Conservation (phyloP, 805 yeast species). For the Saturnispora zaruensis region DNA sequence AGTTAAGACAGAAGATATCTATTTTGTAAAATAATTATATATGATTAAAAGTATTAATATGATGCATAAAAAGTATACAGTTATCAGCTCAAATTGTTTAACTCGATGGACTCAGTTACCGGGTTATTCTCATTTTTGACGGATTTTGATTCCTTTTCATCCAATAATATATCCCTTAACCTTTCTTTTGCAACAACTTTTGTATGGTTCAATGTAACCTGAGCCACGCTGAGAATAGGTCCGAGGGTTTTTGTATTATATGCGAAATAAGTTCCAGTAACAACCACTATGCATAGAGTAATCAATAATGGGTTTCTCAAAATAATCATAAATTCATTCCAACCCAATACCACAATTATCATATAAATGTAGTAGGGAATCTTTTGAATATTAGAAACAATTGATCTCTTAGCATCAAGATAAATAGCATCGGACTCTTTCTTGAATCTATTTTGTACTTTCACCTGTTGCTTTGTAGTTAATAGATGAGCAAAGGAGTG, state of each 20-base stretch:
- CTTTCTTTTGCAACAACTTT: constrained; percentile 49
- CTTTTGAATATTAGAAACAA: constrained; percentile 64
- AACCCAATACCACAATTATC: constrained; percentile 69
- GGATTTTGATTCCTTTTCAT: constrained; percentile 29
- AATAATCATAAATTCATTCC: constrained; percentile 91
- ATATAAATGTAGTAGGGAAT: constrained; percentile 80
- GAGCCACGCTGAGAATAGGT: constrained; percentile 57
- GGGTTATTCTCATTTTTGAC: not conserved
- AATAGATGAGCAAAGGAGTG: constrained; percentile 50
- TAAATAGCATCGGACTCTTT: constrained; percentile 71
- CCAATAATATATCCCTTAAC: constrained; percentile 49
- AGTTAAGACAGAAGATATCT: constrained; percentile 1
- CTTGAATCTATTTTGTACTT: constrained; percentile 51
- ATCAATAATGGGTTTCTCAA: constrained; percentile 80
- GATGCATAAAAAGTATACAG: not conserved
- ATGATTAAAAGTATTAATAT: not conserved
- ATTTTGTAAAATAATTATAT: constrained; percentile 2
- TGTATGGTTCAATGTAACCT: constrained; percentile 50
- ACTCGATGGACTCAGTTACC: constrained; percentile 11
- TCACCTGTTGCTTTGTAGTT: constrained; percentile 46
- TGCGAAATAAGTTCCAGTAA: constrained; percentile 57
- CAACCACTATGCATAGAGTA: constrained; percentile 46
- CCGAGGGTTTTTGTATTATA: constrained; percentile 66
- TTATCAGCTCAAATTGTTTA: constrained; percentile 8
- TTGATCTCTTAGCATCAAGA: constrained; percentile 82